These are phyloP conservation scores for Coccomyxa sp. DNA, from an alignment of 139 green algal genomes.

Conservation along the genomic window DNA sequence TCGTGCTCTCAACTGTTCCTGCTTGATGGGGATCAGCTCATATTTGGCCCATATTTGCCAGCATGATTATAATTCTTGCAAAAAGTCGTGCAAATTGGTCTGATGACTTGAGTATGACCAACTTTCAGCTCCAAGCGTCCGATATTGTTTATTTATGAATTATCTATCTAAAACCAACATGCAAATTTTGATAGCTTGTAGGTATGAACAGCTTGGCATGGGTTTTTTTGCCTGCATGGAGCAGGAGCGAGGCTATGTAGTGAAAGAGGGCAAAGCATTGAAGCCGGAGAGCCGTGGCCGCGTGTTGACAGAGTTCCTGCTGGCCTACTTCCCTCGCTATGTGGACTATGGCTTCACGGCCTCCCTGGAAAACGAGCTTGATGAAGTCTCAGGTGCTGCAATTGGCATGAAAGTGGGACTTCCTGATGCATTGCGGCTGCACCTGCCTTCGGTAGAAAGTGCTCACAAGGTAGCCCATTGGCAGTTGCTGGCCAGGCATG, in stretches of 20 bases:
- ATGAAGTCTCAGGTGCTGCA: slow-evolving; percentile 53
- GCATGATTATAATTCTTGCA: no score
- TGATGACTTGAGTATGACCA: no score
- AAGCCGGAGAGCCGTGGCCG: slow-evolving; percentile 52
- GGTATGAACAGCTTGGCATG: no score
- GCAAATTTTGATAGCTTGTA: no score
- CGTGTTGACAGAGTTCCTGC: slow-evolving; percentile 72
- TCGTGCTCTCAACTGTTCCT: not conserved
- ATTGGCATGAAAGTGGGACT: not conserved
- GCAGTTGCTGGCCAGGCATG: no score
- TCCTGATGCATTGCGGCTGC: not conserved
- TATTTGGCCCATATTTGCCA: no score
- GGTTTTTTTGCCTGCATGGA: not conserved
- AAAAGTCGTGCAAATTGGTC: no score
- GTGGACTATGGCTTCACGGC: slow-evolving; percentile 81
- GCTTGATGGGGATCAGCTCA: no score
- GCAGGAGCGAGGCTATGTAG: slow-evolving; percentile 66
- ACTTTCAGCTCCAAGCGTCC: no score
- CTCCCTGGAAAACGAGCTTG: slow-evolving; percentile 54
- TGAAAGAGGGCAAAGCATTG: slow-evolving; percentile 47
- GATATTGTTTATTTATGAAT: no score
- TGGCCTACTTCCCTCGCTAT: slow-evolving; percentile 66
- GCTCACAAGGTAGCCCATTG: not conserved
- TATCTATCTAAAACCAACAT: no score
- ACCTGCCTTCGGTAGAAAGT: not conserved